Evolutionary conservation across 257 asterid species (phyloP).

Genomic region (Apocynum venetum): DNA sequence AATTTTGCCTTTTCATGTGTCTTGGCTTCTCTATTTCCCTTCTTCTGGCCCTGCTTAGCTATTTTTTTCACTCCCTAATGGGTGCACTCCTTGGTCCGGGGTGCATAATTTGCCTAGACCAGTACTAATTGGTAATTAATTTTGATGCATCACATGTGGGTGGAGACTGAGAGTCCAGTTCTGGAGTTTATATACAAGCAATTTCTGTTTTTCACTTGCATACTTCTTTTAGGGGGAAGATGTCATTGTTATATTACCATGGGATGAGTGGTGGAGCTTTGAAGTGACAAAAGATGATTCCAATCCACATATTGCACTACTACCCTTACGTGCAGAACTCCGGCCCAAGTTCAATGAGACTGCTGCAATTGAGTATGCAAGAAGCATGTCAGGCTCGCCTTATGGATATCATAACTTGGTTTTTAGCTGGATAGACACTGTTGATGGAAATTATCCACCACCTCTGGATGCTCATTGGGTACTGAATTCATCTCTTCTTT

Average conservation of each 20-base stretch:
- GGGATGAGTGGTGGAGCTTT: constrained; percentile 95
- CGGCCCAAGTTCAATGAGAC: constrained; percentile 73
- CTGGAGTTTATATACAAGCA: background rate
- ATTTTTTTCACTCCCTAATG: no score
- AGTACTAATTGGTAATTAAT: background rate
- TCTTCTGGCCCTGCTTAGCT: background rate
- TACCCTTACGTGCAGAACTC: constrained; percentile 74
- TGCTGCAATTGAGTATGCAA: constrained; percentile 94
- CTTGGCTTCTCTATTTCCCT: background rate
- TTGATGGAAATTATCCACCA: constrained; percentile 65
- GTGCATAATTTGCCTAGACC: background rate
- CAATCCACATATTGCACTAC: constrained; percentile 83
- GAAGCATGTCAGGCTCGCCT: constrained; percentile 70
- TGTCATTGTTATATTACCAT: constrained; percentile 68
- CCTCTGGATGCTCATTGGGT: constrained; percentile 94
- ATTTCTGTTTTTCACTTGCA: background rate
- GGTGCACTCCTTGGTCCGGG: background rate
- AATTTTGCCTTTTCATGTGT: background rate
- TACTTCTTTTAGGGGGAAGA: constrained; percentile 59
- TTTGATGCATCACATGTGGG: background rate
- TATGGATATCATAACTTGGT: constrained; percentile 93
- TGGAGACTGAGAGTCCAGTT: background rate
- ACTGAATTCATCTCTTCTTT: constrained; percentile 15
- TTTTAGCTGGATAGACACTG: constrained; percentile 94
- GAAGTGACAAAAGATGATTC: constrained; percentile 76